A percentile compares a stretch with the other conserved stretches of the same genome.
These are phyloP conservation scores for Chaetothyriales sp. DNA, from an alignment of 2,329 filamentous ascomycete genomes.

Conservation along the genomic window DNA sequence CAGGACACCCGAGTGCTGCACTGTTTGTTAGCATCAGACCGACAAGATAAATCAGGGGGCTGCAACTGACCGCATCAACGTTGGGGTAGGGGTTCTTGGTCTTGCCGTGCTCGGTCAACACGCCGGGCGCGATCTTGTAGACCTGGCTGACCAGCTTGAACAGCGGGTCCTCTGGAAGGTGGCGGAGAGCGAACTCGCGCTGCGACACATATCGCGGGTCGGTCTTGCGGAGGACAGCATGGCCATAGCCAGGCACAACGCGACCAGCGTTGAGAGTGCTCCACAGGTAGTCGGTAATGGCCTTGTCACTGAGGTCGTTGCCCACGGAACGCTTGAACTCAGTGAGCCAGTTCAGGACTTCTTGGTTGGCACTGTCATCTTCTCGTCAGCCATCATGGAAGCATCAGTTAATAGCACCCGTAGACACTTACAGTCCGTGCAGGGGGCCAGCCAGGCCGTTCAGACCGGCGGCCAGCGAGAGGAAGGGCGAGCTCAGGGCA, in stretches of 20 bases:
- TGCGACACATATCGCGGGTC: slow-evolving; percentile 98
- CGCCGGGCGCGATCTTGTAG: slow-evolving; percentile 98
- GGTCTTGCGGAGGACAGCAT: slow-evolving; percentile 98
- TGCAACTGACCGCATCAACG: slow-evolving; percentile 58
- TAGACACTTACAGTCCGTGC: slow-evolving; percentile 53
- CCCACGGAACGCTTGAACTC: slow-evolving; percentile 96
- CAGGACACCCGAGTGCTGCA: slow-evolving; percentile 81
- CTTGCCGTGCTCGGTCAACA: slow-evolving; percentile 99
- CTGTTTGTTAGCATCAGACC: slow-evolving; percentile 10
- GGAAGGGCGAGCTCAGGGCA: slow-evolving; percentile 91
- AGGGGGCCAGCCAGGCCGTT: slow-evolving; percentile 97
- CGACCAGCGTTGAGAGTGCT: slow-evolving; percentile 86
- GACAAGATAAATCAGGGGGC: neutral
- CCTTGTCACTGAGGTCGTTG: slow-evolving; percentile 87
- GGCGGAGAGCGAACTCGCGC: slow-evolving; percentile 87
- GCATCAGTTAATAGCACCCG: neutral
- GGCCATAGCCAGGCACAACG: slow-evolving; percentile 95
- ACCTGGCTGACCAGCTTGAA: slow-evolving; percentile 99
- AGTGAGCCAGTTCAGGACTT: slow-evolving; percentile 96
- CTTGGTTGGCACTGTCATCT: slow-evolving; percentile 62
- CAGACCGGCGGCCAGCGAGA: slow-evolving; percentile 88
- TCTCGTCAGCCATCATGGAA: slow-evolving; percentile 19
- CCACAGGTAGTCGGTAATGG: slow-evolving; percentile 98
- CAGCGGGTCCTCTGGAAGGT: slow-evolving; percentile 94
- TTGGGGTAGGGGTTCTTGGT: slow-evolving; percentile 99